These are phyloP conservation scores for Dryadomyces quercivorus DNA, from an alignment of 2,329 filamentous ascomycete genomes.

Conservation along the genomic window DNA sequence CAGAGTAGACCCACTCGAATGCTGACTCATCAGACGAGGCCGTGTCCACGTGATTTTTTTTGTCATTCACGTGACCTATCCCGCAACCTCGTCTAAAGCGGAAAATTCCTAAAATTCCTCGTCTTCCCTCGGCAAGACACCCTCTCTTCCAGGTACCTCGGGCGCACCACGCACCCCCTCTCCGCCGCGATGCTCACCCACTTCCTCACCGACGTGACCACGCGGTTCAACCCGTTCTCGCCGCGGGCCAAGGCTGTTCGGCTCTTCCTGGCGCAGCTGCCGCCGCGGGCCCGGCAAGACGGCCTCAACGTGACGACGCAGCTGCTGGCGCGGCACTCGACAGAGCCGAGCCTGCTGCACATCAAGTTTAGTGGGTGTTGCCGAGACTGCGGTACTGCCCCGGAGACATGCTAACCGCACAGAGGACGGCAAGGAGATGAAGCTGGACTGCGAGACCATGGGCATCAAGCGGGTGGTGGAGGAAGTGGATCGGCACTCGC, in stretches of 20 bases:
- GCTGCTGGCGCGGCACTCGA: constrained; percentile 58
- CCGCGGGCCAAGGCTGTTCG: constrained; percentile 68
- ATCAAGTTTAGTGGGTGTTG: constrained; percentile 71
- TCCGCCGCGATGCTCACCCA: constrained; percentile 59
- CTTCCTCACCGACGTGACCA: constrained; percentile 74
- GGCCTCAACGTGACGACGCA: constrained; percentile 69
- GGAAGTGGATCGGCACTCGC: constrained; percentile 83
- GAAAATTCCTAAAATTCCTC: too few species aligned
- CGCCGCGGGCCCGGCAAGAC: constrained; percentile 59
- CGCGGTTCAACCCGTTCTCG: constrained; percentile 89
- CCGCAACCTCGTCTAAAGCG: too few species aligned
- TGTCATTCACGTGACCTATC: not conserved
- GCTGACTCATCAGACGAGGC: too few species aligned
- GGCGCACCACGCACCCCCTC: not conserved
- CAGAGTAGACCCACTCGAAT: too few species aligned
- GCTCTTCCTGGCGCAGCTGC: constrained; percentile 75
- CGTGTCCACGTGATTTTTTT: not conserved
- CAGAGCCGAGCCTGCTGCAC: constrained; percentile 54
- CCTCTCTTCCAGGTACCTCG: too few species aligned
- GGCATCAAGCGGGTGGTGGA: constrained; percentile 78
- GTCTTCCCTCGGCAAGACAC: too few species aligned
- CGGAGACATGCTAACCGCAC: constrained; percentile 3
- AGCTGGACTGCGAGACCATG: constrained; percentile 66
- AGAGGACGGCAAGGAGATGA: constrained; percentile 92
- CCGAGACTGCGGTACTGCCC: not conserved